Percentiles rank a stretch among this genome's conserved stretches.
Evolutionary conservation across 2,329 filamentous ascomycete species (phyloP).

Genomic region (Plectosphaerella sp.): DNA sequence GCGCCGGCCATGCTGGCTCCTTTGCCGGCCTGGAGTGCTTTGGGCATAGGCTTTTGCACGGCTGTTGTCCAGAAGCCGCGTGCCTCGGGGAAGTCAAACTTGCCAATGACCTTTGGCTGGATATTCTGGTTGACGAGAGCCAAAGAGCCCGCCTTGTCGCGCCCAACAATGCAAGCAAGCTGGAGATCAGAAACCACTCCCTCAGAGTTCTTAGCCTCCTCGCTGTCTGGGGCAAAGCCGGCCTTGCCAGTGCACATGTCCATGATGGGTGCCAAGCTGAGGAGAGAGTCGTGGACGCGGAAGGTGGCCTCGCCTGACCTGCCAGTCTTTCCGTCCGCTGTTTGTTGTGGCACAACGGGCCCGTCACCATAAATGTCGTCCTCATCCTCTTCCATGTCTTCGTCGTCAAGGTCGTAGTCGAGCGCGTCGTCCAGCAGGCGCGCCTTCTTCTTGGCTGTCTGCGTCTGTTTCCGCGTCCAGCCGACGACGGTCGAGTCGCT

Average conservation of each 20-base stretch:
- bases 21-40: slow-evolving; percentile 48
- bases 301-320: slow-evolving; percentile 67
- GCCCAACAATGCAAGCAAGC: slow-evolving; percentile 57
- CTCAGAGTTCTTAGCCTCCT: slow-evolving; percentile 36
- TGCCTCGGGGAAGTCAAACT: slow-evolving; percentile 68
- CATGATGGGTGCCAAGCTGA: slow-evolving; percentile 75
- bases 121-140: slow-evolving; percentile 75
- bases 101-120: slow-evolving; percentile 65
- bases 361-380: slow-evolving; percentile 54
- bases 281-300: slow-evolving; percentile 69
- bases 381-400: slow-evolving; percentile 59
- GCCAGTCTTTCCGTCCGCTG: slow-evolving; percentile 29
- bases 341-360: slow-evolving; percentile 23
- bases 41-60: slow-evolving; percentile 62
- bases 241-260: slow-evolving; percentile 67
- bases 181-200: slow-evolving; percentile 54
- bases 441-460: slow-evolving; percentile 57
- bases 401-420: slow-evolving; percentile 47
- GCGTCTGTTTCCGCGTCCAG: slow-evolving; percentile 65
- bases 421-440: slow-evolving; percentile 51
- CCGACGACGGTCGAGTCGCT: slow-evolving; percentile 77
- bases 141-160: slow-evolving; percentile 63
- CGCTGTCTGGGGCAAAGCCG: slow-evolving; percentile 34
- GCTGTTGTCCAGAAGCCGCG: slow-evolving; percentile 78
- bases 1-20: slow-evolving; percentile 42